phyloP scores from a whole-genome alignment of 768 basidiomycete species.

The Suillus ampliporus region DNA sequence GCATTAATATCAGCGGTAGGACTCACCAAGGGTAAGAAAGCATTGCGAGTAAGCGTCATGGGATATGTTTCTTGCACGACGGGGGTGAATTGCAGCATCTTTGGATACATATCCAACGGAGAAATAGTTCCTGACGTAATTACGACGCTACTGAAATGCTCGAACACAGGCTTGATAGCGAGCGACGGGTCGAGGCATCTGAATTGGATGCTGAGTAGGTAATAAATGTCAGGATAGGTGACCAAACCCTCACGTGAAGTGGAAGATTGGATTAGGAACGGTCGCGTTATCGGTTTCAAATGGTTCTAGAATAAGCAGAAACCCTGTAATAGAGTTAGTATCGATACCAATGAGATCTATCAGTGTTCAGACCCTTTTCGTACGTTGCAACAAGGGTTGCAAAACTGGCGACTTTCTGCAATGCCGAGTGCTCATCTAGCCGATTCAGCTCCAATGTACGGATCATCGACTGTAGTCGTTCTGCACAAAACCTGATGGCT shows the following conservation, averaged over 20 bases:
- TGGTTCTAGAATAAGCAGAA: slow-evolving; percentile 95
- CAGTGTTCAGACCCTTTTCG: slow-evolving; percentile 74
- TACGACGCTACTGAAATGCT: slow-evolving; percentile 96
- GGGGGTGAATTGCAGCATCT: slow-evolving; percentile 98
- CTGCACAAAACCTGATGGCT: slow-evolving; percentile 85
- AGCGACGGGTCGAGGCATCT: slow-evolving; percentile 98
- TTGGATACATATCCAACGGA: slow-evolving; percentile 99
- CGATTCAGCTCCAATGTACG: slow-evolving; percentile 89
- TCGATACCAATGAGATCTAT: slow-evolving; percentile 9
- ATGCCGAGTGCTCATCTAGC: slow-evolving; percentile 87
- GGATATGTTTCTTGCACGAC: slow-evolving; percentile 97
- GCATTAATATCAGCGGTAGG: not conserved
- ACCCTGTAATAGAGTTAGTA: slow-evolving; percentile 57
- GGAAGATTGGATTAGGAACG: slow-evolving; percentile 98
- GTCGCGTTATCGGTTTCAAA: slow-evolving; percentile 99
- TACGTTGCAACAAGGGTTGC: slow-evolving; percentile 98
- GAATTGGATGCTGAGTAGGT: slow-evolving; percentile 21
- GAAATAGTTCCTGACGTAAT: slow-evolving; percentile 99
- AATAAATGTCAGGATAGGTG: slow-evolving; percentile 1
- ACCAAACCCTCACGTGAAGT: slow-evolving; percentile 76
- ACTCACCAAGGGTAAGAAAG: slow-evolving; percentile 90
- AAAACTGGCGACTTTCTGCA: slow-evolving; percentile 96
- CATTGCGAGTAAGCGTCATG: slow-evolving; percentile 96
- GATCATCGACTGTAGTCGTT: slow-evolving; percentile 92
- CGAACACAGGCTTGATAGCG: slow-evolving; percentile 97